Evolutionary conservation across 306 rosid species (phyloP), one percentile per base, ranked within the genome.

Genomic region (Carpinus viminea): DNA sequence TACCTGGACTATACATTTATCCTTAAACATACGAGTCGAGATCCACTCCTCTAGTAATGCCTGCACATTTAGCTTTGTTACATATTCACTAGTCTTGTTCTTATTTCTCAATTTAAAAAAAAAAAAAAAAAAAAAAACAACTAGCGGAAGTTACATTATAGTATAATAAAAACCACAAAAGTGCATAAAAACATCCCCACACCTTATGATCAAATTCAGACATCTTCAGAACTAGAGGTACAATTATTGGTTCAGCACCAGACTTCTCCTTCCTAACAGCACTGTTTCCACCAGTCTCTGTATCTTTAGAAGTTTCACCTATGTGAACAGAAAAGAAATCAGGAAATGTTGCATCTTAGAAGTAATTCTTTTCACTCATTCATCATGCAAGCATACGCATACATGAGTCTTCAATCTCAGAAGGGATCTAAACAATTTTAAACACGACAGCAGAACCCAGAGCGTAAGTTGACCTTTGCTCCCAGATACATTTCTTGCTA

Each of bases 181-280:
- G 43, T 45, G 65, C 75, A 74, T 34, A 78, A 61, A 15, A 77
- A 26, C 20, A 53, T 53, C 11, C 72, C 74, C 83, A 77, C 52
- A 95, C 99, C 99, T 91, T 90, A 76, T 95, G 99, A 86, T 95
- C 98, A 88, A 93, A 95, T 81, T 93, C 98, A 76, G 97, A 90
- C 99, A 95, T 93, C 81, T 93, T 93, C 84, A 93, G 83, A 85
- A 93, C 98, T 80, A 93, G 74, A 64, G 99, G 98, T 75, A 93
- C 89, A 69, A 91, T 86, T 83, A 95, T 84, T 69, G 98, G 94
- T 82, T 91, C 87, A 18, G 93, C 79, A 53, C 96, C 98, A 13
- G 91, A 90, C 79, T 93, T 95, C 73, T 86, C 89, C 88, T 90
- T 87, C 78, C 74, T 80, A 66, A 66, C 88, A 75, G 83, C 46